A percentile compares a stretch with the other conserved stretches of the same genome.
phyloP scores from a whole-genome alignment of 345 rosid genomes.

The Eucalyptus tenuipes region DNA sequence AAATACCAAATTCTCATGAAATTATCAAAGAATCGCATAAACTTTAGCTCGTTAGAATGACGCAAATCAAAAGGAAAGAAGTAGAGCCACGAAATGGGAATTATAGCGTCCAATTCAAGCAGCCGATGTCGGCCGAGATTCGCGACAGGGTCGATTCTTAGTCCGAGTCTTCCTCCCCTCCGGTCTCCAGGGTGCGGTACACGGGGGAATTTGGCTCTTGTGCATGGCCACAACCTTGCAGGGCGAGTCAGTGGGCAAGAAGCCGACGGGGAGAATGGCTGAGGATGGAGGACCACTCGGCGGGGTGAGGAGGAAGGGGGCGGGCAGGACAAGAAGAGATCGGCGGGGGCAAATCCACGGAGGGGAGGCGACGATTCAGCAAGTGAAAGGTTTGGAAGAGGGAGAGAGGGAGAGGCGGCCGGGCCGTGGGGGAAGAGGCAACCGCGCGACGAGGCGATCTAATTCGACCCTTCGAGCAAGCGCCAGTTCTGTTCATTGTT shows the following conservation, averaged over 20 bases:
- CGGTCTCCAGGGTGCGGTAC: neutral
- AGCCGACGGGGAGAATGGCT: neutral
- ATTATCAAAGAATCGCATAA: neutral
- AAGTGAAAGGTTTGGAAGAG: neutral
- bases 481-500: neutral
- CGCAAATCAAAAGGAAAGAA: neutral
- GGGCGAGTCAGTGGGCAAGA: neutral
- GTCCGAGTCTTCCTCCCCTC: neutral
- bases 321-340: neutral
- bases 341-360: neutral
- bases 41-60: neutral
- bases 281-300: neutral
- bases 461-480: neutral
- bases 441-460: neutral
- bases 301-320: rapidly evolving
- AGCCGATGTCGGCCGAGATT: neutral
- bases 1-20: neutral
- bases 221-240: neutral
- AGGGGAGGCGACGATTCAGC: neutral
- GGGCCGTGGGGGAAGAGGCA: neutral
- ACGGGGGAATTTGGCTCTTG: neutral
- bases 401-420: neutral
- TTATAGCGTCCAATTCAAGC: neutral
- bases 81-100: neutral
- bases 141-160: neutral